Evolutionary conservation across 495 filamentous ascomycete genomes (phyloP).

Genomic region (Penicillium egyptiacum): DNA sequence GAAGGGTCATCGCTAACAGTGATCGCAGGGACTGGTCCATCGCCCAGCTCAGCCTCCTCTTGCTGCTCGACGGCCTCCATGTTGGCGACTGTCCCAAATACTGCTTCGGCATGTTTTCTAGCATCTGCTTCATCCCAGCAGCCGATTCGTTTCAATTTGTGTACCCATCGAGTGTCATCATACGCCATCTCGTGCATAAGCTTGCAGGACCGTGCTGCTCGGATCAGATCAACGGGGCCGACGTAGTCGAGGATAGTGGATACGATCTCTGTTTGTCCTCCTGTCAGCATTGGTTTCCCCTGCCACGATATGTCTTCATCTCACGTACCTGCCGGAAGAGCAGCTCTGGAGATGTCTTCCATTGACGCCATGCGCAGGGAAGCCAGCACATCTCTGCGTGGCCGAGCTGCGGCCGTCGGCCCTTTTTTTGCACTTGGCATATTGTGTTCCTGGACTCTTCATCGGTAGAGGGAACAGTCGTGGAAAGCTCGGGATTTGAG

Average conservation of each 20-base stretch:
- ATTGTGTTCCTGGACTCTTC: conserved; percentile 28
- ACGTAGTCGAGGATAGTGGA: conserved; percentile 86
- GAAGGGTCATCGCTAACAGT: conserved; percentile 15
- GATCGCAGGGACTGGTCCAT: conserved; percentile 17
- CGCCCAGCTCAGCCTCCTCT: conserved; percentile 38
- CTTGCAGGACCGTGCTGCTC: conserved; percentile 82
- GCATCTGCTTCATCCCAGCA: conserved; percentile 93
- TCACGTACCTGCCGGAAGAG: conserved; percentile 72
- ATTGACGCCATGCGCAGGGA: conserved; percentile 72
- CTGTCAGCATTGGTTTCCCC: conserved; percentile 19
- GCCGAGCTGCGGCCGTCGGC: conserved; percentile 45
- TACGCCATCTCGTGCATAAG: conserved; percentile 98
- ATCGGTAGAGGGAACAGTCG: conserved; percentile 27
- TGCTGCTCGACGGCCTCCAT: conserved; percentile 53
- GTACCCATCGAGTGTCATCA: conserved; percentile 95
- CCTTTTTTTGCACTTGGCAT: conserved; percentile 70
- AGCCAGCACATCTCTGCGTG: conserved; percentile 63
- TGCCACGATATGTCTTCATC: background rate
- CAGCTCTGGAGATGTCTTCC: conserved; percentile 71
- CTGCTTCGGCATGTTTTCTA: conserved; percentile 71
- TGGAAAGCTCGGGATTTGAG: conserved; percentile 7
- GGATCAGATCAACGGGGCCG: conserved; percentile 76
- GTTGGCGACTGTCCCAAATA: conserved; percentile 65
- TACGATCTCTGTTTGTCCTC: conserved; percentile 67
- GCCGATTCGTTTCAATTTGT: conserved; percentile 76